Percentiles rank a stretch among this genome's conserved stretches.
Conservation (phyloP, 306 rosid species). For the Gynostemma pentaphyllum region DNA sequence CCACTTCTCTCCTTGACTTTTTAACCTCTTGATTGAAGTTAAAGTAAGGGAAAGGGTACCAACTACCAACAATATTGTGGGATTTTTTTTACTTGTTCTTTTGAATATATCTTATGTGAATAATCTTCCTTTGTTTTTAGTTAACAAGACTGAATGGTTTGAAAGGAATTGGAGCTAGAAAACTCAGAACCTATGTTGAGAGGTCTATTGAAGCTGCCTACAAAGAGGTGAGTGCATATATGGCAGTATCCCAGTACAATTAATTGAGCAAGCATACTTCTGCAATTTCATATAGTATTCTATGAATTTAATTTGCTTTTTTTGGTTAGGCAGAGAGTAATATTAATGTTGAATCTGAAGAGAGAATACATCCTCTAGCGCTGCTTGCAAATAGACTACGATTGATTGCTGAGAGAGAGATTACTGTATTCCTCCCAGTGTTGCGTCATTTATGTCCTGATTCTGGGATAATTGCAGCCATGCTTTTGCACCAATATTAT, state of each 20-base stretch:
- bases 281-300: background rate
- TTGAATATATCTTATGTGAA: constrained; percentile 1
- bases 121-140: constrained; percentile 6
- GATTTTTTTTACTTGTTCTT: background rate
- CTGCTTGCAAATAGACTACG: constrained; percentile 42
- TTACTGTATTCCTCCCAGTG: constrained; percentile 29
- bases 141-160: constrained; percentile 19
- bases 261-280: background rate
- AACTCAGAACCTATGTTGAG: constrained; percentile 33
- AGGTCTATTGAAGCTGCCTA: constrained; percentile 32
- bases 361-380: constrained; percentile 32
- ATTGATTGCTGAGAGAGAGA: constrained; percentile 38
- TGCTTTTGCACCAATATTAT: constrained; percentile 28
- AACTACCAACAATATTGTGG: background rate
- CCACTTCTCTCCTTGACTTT: background rate
- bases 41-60: background rate
- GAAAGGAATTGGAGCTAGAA: constrained; percentile 16
- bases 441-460: constrained; percentile 31
- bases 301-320: constrained; percentile 2
- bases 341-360: constrained; percentile 25
- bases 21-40: background rate
- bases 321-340: constrained; percentile 27
- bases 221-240: constrained; percentile 20
- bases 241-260: background rate
- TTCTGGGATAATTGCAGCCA: constrained; percentile 29